Percentiles rank a stretch among this genome's conserved stretches.
These are phyloP conservation scores for Hypoxylon sp. DNA, from an alignment of 2,329 filamentous ascomycete species.

Conservation along the genomic window DNA sequence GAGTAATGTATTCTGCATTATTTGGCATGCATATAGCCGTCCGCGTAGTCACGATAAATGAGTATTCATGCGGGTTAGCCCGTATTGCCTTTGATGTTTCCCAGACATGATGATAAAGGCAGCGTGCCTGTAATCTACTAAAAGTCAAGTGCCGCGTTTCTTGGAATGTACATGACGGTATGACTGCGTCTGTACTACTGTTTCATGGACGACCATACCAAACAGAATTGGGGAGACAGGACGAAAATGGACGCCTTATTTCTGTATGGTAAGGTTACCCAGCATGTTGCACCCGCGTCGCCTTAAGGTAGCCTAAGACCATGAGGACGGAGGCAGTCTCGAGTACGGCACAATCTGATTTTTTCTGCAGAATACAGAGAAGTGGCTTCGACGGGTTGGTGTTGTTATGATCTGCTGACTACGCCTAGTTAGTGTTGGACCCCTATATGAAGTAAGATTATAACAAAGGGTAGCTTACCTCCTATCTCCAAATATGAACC, in stretches of 20 bases:
- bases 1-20: constrained; percentile 8
- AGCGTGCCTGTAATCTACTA: constrained; percentile 9
- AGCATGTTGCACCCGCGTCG: constrained; percentile 10
- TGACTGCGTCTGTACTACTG: constrained; percentile 39
- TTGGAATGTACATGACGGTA: constrained; percentile 22
- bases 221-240: constrained; percentile 12
- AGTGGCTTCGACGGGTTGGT: not conserved
- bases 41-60: constrained; percentile 1
- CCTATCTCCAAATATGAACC: constrained; percentile 6
- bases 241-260: constrained; percentile 11
- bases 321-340: constrained; percentile 12
- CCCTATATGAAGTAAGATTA: constrained; percentile 18
- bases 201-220: constrained; percentile 37
- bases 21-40: constrained; percentile 29
- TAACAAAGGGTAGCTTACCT: constrained; percentile 1
- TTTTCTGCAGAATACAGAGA: not conserved
- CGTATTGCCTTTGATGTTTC: not conserved
- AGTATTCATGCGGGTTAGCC: constrained; percentile 1
- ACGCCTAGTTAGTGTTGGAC: constrained; percentile 15
- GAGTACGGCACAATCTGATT: not conserved
- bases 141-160: constrained; percentile 17
- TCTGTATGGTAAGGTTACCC: constrained; percentile 7
- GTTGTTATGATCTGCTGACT: not conserved
- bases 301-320: constrained; percentile 5
- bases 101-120: constrained; percentile 8